Conservation (phyloP, 1,284 basidiomycete species). For the Pseudozyma tsukubaensis region DNA sequence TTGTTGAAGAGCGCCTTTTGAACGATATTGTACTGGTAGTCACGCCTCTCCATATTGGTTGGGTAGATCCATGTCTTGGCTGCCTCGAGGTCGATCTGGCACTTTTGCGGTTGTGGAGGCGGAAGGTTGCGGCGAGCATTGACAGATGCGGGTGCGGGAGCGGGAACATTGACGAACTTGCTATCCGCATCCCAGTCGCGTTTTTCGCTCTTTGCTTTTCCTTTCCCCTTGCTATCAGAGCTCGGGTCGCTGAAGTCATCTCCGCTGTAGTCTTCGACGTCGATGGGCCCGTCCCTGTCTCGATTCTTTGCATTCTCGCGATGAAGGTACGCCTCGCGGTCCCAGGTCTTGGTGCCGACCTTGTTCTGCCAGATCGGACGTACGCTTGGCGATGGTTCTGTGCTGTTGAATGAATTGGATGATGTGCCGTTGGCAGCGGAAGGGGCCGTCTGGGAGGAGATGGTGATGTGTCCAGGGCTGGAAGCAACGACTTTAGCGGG, state of each 20-base stretch:
- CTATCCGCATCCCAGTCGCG: slow-evolving; percentile 35
- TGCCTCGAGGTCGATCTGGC: slow-evolving; percentile 78
- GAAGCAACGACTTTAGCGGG: slow-evolving; percentile 24
- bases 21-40: slow-evolving; percentile 96
- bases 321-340: slow-evolving; percentile 41
- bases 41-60: slow-evolving; percentile 84
- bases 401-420: not conserved
- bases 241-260: not conserved
- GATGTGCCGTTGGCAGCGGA: not conserved
- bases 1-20: slow-evolving; percentile 89
- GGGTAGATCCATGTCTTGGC: slow-evolving; percentile 92
- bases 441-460: slow-evolving; percentile 40
- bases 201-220: slow-evolving; percentile 2
- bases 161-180: slow-evolving; percentile 15
- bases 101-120: slow-evolving; percentile 47
- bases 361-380: slow-evolving; percentile 29
- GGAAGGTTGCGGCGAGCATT: slow-evolving; percentile 15
- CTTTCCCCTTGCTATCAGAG: slow-evolving; percentile 15
- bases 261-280: slow-evolving; percentile 35
- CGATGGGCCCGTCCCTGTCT: slow-evolving; percentile 34
- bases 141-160: slow-evolving; percentile 11
- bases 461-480: slow-evolving; percentile 41
- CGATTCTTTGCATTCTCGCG: slow-evolving; percentile 44
- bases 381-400: not conserved
- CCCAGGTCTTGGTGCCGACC: slow-evolving; percentile 49